A percentile compares a stretch with the other conserved stretches of the same genome.
These are phyloP conservation scores for Aegilops tauschii DNA, from an alignment of 176 grass and related monocot species.

Conservation along the genomic window DNA sequence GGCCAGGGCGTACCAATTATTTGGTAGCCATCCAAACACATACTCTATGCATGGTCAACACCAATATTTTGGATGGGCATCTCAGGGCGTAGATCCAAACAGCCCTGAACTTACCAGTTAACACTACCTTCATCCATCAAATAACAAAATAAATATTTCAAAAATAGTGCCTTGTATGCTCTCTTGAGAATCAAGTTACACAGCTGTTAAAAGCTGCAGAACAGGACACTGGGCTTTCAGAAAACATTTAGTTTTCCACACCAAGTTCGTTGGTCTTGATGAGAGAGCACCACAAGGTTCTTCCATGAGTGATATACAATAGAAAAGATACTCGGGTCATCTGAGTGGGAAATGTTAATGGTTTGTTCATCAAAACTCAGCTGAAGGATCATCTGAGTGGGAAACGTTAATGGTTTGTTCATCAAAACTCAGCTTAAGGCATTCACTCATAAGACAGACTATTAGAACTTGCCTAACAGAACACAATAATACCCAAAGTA, in stretches of 20 bases:
- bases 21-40: too few relatives aligned
- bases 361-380: constrained; percentile 3
- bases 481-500: background rate
- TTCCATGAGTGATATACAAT: background rate
- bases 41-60: too few relatives aligned
- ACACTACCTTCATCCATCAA: background rate
- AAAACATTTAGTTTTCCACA: background rate
- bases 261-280: background rate
- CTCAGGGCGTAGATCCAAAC: too few relatives aligned
- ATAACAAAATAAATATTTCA: background rate
- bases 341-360: background rate
- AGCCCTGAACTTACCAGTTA: background rate
- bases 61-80: too few relatives aligned
- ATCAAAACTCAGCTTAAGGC: background rate
- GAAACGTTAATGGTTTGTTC: constrained; percentile 16
- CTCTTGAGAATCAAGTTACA: background rate
- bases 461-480: background rate
- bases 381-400: background rate
- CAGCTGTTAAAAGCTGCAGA: background rate
- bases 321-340: background rate
- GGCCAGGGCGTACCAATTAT: too few relatives aligned
- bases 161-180: background rate
- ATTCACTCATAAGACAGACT: background rate
- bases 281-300: background rate
- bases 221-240: background rate